Base-by-base conservation (phyloP, 768 basidiomycete genomes). In the Boletus sensibilis region DNA sequence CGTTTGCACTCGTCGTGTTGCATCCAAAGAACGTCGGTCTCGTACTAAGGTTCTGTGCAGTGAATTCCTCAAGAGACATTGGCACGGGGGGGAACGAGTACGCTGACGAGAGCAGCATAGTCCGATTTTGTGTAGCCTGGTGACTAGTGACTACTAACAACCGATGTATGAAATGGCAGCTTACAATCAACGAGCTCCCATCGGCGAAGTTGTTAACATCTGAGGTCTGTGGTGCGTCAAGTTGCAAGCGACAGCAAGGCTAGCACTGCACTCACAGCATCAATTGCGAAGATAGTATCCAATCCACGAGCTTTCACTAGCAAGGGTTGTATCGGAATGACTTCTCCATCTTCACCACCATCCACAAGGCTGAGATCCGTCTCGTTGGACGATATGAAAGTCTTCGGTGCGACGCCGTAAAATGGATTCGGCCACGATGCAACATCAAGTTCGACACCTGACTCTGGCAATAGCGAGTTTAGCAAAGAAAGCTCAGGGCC, bases 221-320 rank as follows among this genome's bases (percentile, higher is more conserved):
- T 8, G 52, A 20, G 5, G 46, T 60, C 69, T 68, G 37, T 20
- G 20, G 11, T 12, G 12, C 7, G 27, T 59, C 5, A 42, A 18
- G 37, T 21, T 1, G 40, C 14, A 13, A 5, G 13, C 1, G 2
- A 34, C 5, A 20, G 66, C 16, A 44, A 6, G 11, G 0, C 1
- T 8, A 42, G 18, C 2, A 31, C 1, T 4, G 6, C 1, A 56
- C 74, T 53, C 63, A 71, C 65, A 11, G 71, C 74, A 62, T 84
- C 83, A 44, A 83, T 75, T 0, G 80, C 81, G 33, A 84, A 46
- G 60, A 84, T 78, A 8, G 75, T 73, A 55, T 84, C 83, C 50
- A 83, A 62, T 0, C 62, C 68, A 42, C 82, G 77, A 23, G 72
- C 72, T 38, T 75, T 68, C 46, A 81, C 75, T 13, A 83, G 73